A percentile compares a stretch with the other conserved stretches of the same genome.
Evolutionary conservation across 495 filamentous ascomycete genomes (phyloP).

Genomic region (Physcia stellaris): DNA sequence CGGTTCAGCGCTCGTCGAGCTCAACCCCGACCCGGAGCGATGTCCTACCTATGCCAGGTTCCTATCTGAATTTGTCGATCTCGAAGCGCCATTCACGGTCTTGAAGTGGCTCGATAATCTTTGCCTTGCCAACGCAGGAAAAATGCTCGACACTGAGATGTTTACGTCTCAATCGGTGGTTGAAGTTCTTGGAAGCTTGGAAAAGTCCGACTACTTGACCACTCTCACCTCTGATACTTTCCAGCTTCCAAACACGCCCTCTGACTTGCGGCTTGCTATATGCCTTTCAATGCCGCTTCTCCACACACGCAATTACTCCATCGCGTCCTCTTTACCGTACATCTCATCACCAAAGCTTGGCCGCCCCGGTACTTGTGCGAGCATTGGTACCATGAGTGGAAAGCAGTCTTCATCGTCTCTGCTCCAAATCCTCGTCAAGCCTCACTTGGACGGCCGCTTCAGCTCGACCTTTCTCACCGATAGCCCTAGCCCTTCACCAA

Average conservation of each 20-base stretch:
- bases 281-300: slow-evolving; percentile 11
- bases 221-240: background rate
- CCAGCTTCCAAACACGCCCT: background rate
- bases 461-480: slow-evolving; percentile 13
- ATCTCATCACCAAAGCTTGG: background rate
- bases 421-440: slow-evolving; percentile 14
- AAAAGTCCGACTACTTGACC: slow-evolving; percentile 4
- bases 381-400: no score
- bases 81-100: slow-evolving; percentile 11
- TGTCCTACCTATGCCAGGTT: slow-evolving; percentile 7
- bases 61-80: slow-evolving; percentile 13
- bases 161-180: background rate
- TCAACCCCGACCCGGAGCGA: background rate
- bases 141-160: no score
- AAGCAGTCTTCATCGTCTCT: background rate
- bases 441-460: slow-evolving; percentile 13
- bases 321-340: slow-evolving; percentile 13
- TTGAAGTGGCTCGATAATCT: slow-evolving; percentile 7
- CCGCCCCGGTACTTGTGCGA: background rate
- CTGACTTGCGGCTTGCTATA: background rate
- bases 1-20: background rate
- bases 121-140: background rate
- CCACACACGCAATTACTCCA: slow-evolving; percentile 15
- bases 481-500: background rate
- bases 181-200: background rate